phyloP scores from a whole-genome alignment of 192 early-diverging fungal species.

The Jimgerdemannia lactiflua region DNA sequence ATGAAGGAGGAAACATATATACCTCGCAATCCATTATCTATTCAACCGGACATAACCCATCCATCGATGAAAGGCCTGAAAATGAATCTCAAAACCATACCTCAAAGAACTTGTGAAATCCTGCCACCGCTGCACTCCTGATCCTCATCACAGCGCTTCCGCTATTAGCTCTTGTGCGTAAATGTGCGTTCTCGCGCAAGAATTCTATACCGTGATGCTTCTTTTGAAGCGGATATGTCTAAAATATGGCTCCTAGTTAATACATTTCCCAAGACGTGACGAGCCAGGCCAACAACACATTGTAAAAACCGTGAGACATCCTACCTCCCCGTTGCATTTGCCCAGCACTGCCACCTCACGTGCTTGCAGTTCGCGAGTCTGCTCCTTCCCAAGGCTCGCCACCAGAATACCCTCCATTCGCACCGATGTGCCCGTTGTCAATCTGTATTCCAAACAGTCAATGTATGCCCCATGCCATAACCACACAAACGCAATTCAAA shows the following conservation, averaged over 20 bases:
- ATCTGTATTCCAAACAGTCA: slow-evolving; percentile 22
- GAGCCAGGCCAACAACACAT: neutral
- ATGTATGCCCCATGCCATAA: slow-evolving; percentile 10
- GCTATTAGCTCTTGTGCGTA: slow-evolving; percentile 74
- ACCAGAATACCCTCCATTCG: slow-evolving; percentile 66
- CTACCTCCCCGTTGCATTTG: slow-evolving; percentile 56
- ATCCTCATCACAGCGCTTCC: slow-evolving; percentile 72
- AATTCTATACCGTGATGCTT: slow-evolving; percentile 75
- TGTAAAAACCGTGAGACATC: neutral
- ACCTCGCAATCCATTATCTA: neutral
- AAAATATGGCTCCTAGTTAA: neutral
- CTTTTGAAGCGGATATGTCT: slow-evolving; percentile 87
- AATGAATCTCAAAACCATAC: slow-evolving; percentile 28
- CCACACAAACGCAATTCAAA: slow-evolving; percentile 27
- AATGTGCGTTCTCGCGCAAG: slow-evolving; percentile 71
- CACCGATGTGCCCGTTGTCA: slow-evolving; percentile 73
- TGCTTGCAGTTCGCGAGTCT: slow-evolving; percentile 69
- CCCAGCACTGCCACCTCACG: slow-evolving; percentile 52
- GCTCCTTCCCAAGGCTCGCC: slow-evolving; percentile 65
- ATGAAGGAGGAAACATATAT: neutral
- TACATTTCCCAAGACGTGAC: neutral
- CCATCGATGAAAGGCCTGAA: neutral
- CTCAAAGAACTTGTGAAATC: slow-evolving; percentile 74
- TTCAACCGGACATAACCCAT: neutral
- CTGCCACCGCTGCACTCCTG: slow-evolving; percentile 60